Evolutionary conservation across 2,329 filamentous ascomycete species (phyloP).

Genomic region (Rachicladosporium sp.): DNA sequence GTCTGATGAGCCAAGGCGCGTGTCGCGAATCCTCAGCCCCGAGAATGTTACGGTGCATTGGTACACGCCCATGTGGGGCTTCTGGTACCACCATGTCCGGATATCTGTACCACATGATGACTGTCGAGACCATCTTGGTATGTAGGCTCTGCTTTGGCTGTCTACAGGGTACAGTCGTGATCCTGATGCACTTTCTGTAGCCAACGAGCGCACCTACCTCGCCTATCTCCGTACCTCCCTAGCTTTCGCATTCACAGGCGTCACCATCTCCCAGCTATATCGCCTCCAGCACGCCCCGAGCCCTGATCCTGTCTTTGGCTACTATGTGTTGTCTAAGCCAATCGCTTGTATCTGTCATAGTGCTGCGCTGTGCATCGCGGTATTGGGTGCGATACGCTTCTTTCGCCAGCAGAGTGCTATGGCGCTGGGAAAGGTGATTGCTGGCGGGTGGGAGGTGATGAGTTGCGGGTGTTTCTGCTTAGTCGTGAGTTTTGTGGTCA

Average conservation of each 20-base stretch:
- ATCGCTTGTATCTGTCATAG: slow-evolving; percentile 39
- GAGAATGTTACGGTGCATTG: slow-evolving; percentile 15
- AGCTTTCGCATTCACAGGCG: slow-evolving; percentile 54
- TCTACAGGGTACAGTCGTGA: background rate
- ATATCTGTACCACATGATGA: slow-evolving; percentile 38
- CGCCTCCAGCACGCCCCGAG: slow-evolving; percentile 41
- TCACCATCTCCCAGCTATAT: slow-evolving; percentile 56
- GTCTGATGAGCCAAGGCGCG: background rate
- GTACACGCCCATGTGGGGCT: slow-evolving; percentile 27
- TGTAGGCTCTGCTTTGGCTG: slow-evolving; percentile 9
- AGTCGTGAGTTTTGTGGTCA: slow-evolving; percentile 31
- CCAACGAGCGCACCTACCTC: slow-evolving; percentile 62
- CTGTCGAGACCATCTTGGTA: slow-evolving; percentile 47
- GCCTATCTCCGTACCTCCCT: slow-evolving; percentile 60
- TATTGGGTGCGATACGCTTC: slow-evolving; percentile 46
- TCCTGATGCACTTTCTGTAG: slow-evolving; percentile 28
- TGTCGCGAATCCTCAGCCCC: slow-evolving; percentile 1
- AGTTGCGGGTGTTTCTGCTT: slow-evolving; percentile 34
- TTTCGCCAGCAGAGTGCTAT: slow-evolving; percentile 51
- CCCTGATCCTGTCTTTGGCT: slow-evolving; percentile 41
- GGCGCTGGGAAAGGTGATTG: slow-evolving; percentile 42
- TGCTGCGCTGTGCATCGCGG: slow-evolving; percentile 36
- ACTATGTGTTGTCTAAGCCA: slow-evolving; percentile 48
- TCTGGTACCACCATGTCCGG: slow-evolving; percentile 40
- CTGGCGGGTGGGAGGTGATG: slow-evolving; percentile 48